Base-by-base conservation (phyloP, 495 filamentous ascomycete genomes). In the Eremomyces bilateralis region DNA sequence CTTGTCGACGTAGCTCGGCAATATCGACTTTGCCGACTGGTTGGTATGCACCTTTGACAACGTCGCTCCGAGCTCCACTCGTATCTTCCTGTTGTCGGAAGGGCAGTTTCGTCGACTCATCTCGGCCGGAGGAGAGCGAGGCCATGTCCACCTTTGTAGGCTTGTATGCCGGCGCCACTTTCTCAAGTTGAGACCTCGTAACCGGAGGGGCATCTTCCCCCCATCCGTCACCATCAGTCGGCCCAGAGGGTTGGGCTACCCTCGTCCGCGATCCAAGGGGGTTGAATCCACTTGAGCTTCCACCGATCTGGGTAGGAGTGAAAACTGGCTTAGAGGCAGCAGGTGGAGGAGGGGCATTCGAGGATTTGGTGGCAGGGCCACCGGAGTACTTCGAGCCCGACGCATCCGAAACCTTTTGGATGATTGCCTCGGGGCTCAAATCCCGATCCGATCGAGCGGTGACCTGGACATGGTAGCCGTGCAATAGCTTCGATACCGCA, bases 401-500 rank as follows among this genome's bases (percentile, higher is more conserved):
- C 12, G 90, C 73, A 61, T 95, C 88, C 30, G 82, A 73, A n/a
- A 95, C 78, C 51, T 91, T 93, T 39, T 90, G 74, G 4, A 95
- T 58, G 34, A 99, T 95, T 21, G 64, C 63, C 44, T 91, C 81
- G 3, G 82, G 81, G 2, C 71, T 74, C 34, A 99, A 63, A 45
- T 99, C 83, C 29, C 65, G 61, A 36, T 94, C 81, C 35, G 84
- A 85, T 31, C 88, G 76, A 33, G 88, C 88, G 22, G 82, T 93
- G 34, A 99, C 71, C 57, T 95, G 90, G 28, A 99, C 82, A 53
- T 99, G 88, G 48, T 95, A 95, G 29, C 88, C 88, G 70, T 92
- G 83, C 18, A 99, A 63, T 37, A 92, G 63, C 53, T 90, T 93
- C 20, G 81, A 73, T 19, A 94, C 81, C 13, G 80, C 71, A 39